These are phyloP conservation scores for Sinapis alba DNA, from an alignment of 441 rosid genomes.

Conservation along the genomic window DNA sequence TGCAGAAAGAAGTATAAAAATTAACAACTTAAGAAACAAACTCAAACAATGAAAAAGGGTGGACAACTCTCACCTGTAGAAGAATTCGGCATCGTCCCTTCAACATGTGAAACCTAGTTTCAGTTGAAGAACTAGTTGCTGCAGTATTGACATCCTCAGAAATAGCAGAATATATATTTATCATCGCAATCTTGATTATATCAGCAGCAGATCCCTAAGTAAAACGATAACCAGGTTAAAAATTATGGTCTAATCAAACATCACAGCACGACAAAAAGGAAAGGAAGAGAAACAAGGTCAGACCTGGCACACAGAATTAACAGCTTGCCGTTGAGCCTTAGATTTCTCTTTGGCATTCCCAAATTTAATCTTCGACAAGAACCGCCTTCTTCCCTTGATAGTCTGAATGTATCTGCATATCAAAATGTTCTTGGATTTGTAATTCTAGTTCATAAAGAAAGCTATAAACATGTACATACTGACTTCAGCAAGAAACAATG, in stretches of 20 bases:
- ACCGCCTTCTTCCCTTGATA: slow-evolving; percentile 90
- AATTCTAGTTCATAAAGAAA: not conserved
- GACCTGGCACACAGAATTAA: slow-evolving; percentile 98
- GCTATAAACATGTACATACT: not conserved
- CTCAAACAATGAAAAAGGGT: not conserved
- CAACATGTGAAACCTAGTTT: slow-evolving; percentile 62
- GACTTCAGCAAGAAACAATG: not conserved
- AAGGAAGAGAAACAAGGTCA: slow-evolving; percentile 7
- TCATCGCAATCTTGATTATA: slow-evolving; percentile 95
- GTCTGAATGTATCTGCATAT: slow-evolving; percentile 84
- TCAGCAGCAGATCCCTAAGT: slow-evolving; percentile 98
- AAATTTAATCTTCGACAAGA: slow-evolving; percentile 88
- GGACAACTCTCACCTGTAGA: slow-evolving; percentile 65
- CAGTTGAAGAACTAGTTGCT: slow-evolving; percentile 49
- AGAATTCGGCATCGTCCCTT: slow-evolving; percentile 82
- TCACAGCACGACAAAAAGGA: slow-evolving; percentile 5
- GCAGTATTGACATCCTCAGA: slow-evolving; percentile 48
- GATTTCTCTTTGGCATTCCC: slow-evolving; percentile 84
- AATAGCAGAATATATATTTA: slow-evolving; percentile 65
- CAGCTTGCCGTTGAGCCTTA: slow-evolving; percentile 98
- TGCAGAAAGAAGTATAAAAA: not conserved
- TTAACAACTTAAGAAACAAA: not conserved
- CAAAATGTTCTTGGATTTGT: slow-evolving; percentile 12
- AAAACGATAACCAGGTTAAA: slow-evolving; percentile 25
- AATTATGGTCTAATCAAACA: not conserved